phyloP scores from a whole-genome alignment of 371 early-diverging fungal species.

The Syncephalis plumigaleata region DNA sequence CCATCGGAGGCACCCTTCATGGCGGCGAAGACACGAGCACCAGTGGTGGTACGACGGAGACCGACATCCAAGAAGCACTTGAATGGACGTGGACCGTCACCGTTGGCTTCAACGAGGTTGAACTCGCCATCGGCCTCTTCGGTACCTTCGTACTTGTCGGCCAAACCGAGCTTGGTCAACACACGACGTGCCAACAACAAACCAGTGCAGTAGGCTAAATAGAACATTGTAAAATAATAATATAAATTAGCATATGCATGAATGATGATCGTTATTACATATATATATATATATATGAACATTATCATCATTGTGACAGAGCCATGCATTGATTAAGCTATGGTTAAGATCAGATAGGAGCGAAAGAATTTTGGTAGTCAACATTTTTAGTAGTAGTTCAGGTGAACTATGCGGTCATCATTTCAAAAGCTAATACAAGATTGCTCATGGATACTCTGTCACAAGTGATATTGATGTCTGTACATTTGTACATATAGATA shows the following conservation, averaged over 20 bases:
- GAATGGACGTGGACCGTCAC: conserved; percentile 96
- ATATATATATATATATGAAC: not conserved
- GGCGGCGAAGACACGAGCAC: conserved; percentile 97
- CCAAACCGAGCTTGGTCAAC: conserved; percentile 89
- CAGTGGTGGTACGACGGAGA: conserved; percentile 97
- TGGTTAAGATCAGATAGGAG: too few relatives aligned
- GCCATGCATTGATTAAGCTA: too few relatives aligned
- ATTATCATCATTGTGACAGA: not conserved
- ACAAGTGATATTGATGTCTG: not conserved
- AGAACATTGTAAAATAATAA: conserved; percentile 1
- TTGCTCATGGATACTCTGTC: too few relatives aligned
- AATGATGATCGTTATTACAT: too few relatives aligned
- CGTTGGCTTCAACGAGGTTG: conserved; percentile 79
- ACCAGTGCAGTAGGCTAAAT: conserved; percentile 92
- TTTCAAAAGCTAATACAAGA: too few relatives aligned
- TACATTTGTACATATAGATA: not conserved
- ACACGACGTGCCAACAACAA: conserved; percentile 95
- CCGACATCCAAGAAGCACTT: conserved; percentile 99
- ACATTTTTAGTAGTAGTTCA: too few relatives aligned
- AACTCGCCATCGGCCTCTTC: conserved; percentile 86
- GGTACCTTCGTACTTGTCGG: conserved; percentile 92
- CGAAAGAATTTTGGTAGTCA: too few relatives aligned
- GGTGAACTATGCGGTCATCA: too few relatives aligned
- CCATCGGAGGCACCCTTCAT: conserved; percentile 99
- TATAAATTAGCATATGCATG: not conserved